Evolutionary conservation across 306 rosid genomes (phyloP).

Genomic region (Dalbergia cultrata): DNA sequence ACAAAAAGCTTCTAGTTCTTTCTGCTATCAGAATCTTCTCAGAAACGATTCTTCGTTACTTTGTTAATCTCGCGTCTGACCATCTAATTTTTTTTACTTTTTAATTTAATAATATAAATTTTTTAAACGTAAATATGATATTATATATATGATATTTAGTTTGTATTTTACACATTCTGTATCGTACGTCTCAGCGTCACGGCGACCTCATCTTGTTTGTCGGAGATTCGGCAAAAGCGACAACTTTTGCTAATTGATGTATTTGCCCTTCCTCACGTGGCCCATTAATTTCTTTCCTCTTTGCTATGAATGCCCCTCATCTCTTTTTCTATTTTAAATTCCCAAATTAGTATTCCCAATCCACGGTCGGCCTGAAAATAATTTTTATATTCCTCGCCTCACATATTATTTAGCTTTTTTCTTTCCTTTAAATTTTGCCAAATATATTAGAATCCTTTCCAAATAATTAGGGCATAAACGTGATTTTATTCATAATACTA

Average conservation of each 20-base stretch:
- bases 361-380: slow-evolving; percentile 5
- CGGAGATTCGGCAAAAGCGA: slow-evolving; percentile 3
- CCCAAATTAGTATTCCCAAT: background rate
- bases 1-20: slow-evolving; percentile 11
- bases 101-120: background rate
- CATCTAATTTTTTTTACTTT: background rate
- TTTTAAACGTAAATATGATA: background rate
- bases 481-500: background rate
- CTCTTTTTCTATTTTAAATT: background rate
- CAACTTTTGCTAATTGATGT: background rate
- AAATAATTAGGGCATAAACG: background rate
- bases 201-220: slow-evolving; percentile 22
- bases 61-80: background rate
- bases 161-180: background rate
- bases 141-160: background rate
- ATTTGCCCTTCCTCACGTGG: slow-evolving; percentile 30
- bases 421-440: background rate
- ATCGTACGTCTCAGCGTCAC: background rate
- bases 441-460: background rate
- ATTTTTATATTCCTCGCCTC: background rate
- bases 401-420: background rate
- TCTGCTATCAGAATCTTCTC: background rate
- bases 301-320: background rate
- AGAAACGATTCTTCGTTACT: background rate
- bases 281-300: too few relatives aligned